phyloP scores from a whole-genome alignment of 1,284 basidiomycete species.

The Naganishia cerealis region DNA sequence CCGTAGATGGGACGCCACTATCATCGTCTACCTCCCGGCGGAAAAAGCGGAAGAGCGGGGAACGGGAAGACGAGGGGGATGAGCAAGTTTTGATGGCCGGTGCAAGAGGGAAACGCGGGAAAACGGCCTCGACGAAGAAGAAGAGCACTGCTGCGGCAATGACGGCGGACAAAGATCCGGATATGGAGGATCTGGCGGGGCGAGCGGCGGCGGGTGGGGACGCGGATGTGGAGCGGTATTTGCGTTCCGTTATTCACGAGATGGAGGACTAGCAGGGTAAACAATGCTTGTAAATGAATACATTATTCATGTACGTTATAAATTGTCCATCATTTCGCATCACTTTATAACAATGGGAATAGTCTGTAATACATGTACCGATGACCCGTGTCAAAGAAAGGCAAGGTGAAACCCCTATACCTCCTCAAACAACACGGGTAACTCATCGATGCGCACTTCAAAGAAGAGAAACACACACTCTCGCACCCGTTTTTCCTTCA shows the following conservation, averaged over 20 bases:
- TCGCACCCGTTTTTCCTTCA: constrained; percentile 32
- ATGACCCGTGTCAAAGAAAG: constrained; percentile 7
- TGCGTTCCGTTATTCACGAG: constrained; percentile 19
- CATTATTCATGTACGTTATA: not conserved
- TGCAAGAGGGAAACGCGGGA: constrained; percentile 16
- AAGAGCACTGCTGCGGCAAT: not conserved
- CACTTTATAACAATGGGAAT: not conserved
- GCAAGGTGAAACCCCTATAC: not conserved
- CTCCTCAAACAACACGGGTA: not conserved
- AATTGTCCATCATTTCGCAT: not conserved
- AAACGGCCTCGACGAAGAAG: constrained; percentile 1
- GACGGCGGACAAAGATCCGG: not conserved
- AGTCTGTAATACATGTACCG: not conserved
- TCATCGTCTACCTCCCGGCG: not conserved
- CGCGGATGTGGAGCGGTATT: constrained; percentile 22
- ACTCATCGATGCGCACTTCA: not conserved
- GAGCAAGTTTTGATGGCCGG: not conserved
- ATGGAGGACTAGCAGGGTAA: constrained; percentile 12
- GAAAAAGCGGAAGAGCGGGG: constrained; percentile 24
- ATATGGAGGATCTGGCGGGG: constrained; percentile 7
- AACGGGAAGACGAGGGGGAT: not conserved
- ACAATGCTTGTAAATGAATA: not conserved
- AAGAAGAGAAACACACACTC: constrained; percentile 3
- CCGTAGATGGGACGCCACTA: not conserved
- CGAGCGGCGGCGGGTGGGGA: constrained; percentile 14